phyloP scores from a whole-genome alignment of 495 filamentous ascomycete species.

The Neurospora sp. region DNA sequence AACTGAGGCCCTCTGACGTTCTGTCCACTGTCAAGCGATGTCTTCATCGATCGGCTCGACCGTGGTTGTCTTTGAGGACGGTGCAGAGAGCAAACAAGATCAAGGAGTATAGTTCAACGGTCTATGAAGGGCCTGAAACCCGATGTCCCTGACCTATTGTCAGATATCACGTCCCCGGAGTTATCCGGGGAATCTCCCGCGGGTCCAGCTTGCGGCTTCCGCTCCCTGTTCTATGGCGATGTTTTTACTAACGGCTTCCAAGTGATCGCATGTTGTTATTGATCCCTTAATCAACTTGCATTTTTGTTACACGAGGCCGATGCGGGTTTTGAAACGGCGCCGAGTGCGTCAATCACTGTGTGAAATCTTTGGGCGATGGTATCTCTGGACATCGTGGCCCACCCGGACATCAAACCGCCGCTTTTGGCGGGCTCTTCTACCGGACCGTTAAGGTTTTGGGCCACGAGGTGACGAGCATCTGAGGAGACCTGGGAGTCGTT shows the following conservation, averaged over 20 bases:
- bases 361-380: background rate
- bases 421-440: background rate
- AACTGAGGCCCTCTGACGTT: background rate
- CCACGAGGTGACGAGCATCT: background rate
- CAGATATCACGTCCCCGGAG: background rate
- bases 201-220: background rate
- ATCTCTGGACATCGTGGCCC: background rate
- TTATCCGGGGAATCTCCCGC: background rate
- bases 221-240: background rate
- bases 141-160: background rate
- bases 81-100: background rate
- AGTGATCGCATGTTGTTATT: background rate
- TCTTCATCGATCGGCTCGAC: background rate
- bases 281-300: background rate
- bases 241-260: background rate
- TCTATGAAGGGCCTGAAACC: background rate
- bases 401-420: background rate
- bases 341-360: background rate
- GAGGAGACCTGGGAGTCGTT: background rate
- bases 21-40: background rate
- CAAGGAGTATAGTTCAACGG: background rate
- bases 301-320: background rate
- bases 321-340: background rate
- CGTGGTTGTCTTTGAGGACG: background rate
- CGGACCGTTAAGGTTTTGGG: background rate